Evolutionary conservation across 306 rosid species (phyloP).

Genomic region (Coriaria nepalensis): DNA sequence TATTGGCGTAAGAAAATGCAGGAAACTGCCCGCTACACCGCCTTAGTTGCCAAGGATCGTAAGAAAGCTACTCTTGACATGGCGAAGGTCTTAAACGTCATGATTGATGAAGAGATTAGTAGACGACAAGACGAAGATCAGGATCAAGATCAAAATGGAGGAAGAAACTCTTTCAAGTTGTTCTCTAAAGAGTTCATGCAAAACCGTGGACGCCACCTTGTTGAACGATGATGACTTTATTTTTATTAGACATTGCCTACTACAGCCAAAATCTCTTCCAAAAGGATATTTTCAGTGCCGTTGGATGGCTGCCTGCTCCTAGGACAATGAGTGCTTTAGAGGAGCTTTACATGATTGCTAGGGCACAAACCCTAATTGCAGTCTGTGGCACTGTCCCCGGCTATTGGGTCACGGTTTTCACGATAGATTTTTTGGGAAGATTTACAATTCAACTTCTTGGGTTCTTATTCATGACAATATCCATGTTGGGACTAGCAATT

Average conservation of each 20-base stretch:
- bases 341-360: constrained; percentile 43
- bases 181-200: constrained; percentile 30
- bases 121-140: not conserved
- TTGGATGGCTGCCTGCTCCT: constrained; percentile 28
- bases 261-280: too few relatives aligned
- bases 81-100: constrained; percentile 37
- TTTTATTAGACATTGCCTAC: too few relatives aligned
- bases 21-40: constrained; percentile 53
- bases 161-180: constrained; percentile 23
- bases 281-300: too few relatives aligned
- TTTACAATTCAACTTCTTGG: constrained; percentile 36
- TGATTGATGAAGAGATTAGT: constrained; percentile 1
- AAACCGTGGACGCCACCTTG: too few relatives aligned
- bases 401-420: constrained; percentile 51
- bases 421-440: constrained; percentile 43
- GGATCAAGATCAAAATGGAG: not conserved
- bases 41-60: constrained; percentile 40
- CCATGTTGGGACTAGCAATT: constrained; percentile 24
- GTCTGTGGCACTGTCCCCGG: constrained; percentile 49
- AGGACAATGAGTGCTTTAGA: constrained; percentile 52
- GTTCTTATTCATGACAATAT: too few relatives aligned
- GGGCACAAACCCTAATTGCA: constrained; percentile 45
- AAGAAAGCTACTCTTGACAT: constrained; percentile 34
- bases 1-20: constrained; percentile 46
- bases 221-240: too few relatives aligned